Evolutionary conservation across 305 asterid species (phyloP).

Genomic region (Fraxinus velutina): DNA sequence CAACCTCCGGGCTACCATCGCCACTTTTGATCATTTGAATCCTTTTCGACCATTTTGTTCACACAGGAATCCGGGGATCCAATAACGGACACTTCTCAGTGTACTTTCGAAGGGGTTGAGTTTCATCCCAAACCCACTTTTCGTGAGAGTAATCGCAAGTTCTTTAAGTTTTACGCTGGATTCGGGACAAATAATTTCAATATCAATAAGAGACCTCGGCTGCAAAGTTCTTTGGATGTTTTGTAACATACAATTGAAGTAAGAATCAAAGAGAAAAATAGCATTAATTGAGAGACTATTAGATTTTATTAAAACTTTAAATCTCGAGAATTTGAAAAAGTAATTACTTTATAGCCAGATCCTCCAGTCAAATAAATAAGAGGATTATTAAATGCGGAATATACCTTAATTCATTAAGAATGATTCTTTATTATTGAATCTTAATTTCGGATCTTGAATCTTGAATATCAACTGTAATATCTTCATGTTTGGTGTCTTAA

Average conservation of each 20-base stretch:
- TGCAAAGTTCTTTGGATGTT: conserved; percentile 25
- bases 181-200: conserved; percentile 31
- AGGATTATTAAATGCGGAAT: too few species aligned
- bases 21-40: conserved; percentile 61
- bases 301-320: too few species aligned
- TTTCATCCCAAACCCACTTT: conserved; percentile 65
- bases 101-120: conserved; percentile 36
- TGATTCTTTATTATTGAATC: too few species aligned
- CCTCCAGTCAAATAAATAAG: too few species aligned
- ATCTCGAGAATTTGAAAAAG: too few species aligned
- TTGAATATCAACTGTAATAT: too few species aligned
- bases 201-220: conserved; percentile 32
- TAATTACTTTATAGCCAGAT: too few species aligned
- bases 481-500: too few species aligned
- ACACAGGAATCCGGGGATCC: conserved; percentile 77
- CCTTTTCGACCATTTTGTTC: conserved; percentile 47
- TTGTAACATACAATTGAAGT: conserved; percentile 25
- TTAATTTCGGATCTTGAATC: too few species aligned
- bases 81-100: conserved; percentile 68
- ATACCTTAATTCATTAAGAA: too few species aligned
- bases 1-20: conserved; percentile 72
- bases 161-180: conserved; percentile 19
- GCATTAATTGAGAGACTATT: conserved; percentile 12
- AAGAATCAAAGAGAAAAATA: conserved; percentile 35
- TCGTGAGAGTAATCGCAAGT: conserved; percentile 62